phyloP scores from a whole-genome alignment of 2,329 filamentous ascomycete species.

The Fusarium mundagurra region DNA sequence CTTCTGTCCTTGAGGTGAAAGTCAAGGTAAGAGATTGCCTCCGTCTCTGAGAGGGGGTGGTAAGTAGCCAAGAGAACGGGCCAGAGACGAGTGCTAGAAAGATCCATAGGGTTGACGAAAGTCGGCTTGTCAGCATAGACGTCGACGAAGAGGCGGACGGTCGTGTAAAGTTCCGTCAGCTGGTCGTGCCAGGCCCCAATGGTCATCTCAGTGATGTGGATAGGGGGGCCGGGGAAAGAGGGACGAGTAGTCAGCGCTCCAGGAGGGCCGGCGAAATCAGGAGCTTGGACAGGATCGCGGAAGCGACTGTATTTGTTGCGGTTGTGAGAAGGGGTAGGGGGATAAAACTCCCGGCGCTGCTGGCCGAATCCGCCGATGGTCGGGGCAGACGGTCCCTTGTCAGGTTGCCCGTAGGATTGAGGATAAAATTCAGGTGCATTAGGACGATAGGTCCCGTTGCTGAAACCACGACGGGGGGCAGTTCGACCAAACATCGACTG shows the following conservation, averaged over 20 bases:
- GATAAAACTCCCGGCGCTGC: constrained; percentile 41
- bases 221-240: constrained; percentile 41
- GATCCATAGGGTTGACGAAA: constrained; percentile 40
- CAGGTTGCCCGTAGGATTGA: constrained; percentile 35
- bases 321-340: constrained; percentile 44
- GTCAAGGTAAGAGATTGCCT: constrained; percentile 54
- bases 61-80: constrained; percentile 51
- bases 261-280: constrained; percentile 26
- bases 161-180: constrained; percentile 50
- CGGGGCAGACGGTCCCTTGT: constrained; percentile 28
- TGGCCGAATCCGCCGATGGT: constrained; percentile 37
- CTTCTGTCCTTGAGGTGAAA: constrained; percentile 52
- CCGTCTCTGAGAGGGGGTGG: constrained; percentile 49
- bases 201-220: constrained; percentile 49
- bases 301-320: constrained; percentile 46
- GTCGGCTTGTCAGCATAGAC: constrained; percentile 47
- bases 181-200: constrained; percentile 49
- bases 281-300: constrained; percentile 38
- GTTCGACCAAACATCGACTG: constrained; percentile 30
- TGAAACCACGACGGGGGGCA: constrained; percentile 46
- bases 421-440: constrained; percentile 49
- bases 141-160: constrained; percentile 51
- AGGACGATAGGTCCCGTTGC: constrained; percentile 45
- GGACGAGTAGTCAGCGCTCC: constrained; percentile 32
- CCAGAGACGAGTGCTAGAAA: constrained; percentile 48